Base-by-base conservation (phyloP, 2,329 filamentous ascomycete genomes). In the Scedosporium aurantiacum region DNA sequence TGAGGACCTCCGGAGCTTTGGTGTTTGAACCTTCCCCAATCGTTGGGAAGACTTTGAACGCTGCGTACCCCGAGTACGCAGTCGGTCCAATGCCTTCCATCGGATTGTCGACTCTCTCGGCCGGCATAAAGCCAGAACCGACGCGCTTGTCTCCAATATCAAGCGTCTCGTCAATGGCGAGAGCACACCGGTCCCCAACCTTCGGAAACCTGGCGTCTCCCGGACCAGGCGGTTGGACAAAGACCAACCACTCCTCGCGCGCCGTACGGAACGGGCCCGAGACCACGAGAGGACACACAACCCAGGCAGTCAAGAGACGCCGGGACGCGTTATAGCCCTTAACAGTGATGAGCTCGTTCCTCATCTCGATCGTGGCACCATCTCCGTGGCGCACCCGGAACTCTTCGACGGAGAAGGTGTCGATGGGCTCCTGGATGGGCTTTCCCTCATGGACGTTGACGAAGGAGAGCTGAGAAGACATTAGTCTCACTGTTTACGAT, bases 191-290 rank as follows among this genome's bases (percentile, higher is more conserved):
- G 14, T 62, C 56, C 4, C 60, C 60, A 16, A 65, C 6, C 14
- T 45, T 58, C 1, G 64, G 64, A 21, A 65, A 64, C 8, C 56
- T 25, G 8, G 21, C 45, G 8, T 62, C 55, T 3, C 6, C 23
- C 3, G 7, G 7, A 10, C 41, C 28, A 3, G 61, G 63, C 2
- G 61, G 57, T n/a, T 57, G 55, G 6, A 65, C 58, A 4, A 65
- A 7, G 6, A 64, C 28, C 2, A 65, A 23, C 63, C 63, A 64
- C 16, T 63, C 55, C 16, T 59, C 41, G 8, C 60, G 60, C 8
- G 61, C 60, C 5, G 45, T 55, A 28, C 58, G 41, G 1, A 63
- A 21, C 5, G 55, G 61, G 3, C 45, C 57, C 3, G 40, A 41
- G 1, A 5, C 21, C 7, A 54, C 21, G 28, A 61, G 60, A 12